Percentiles rank a stretch among this genome's conserved stretches.
Evolutionary conservation across 192 early-diverging fungal species (phyloP).

Genomic region (Entomortierella parvispora): DNA sequence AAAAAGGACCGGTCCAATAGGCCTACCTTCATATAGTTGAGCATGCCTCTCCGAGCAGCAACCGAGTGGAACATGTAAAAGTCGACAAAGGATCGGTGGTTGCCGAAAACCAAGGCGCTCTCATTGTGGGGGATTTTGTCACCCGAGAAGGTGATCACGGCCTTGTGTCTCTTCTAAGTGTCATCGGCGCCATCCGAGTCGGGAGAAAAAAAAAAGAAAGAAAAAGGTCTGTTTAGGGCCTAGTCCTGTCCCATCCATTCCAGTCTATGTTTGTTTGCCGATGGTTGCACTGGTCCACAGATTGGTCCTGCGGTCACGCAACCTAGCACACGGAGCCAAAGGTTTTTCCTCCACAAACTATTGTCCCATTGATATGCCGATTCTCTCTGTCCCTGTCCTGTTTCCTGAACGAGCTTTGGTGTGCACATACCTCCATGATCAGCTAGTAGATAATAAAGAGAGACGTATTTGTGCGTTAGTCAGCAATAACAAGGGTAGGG

Average conservation of each 20-base stretch:
- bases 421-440: slow-evolving; percentile 48
- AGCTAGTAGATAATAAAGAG: slow-evolving; percentile 4
- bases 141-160: slow-evolving; percentile 67
- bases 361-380: too few relatives aligned
- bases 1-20: too few relatives aligned
- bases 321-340: too few relatives aligned
- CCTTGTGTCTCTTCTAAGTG: slow-evolving; percentile 53
- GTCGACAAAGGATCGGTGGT: slow-evolving; percentile 65
- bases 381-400: too few relatives aligned
- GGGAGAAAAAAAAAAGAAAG: slow-evolving; percentile 12
- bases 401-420: too few relatives aligned
- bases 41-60: slow-evolving; percentile 60
- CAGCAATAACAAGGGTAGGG: not conserved
- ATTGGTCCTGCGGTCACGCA: too few relatives aligned
- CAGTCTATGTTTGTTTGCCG: too few relatives aligned
- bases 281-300: too few relatives aligned
- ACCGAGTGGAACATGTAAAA: slow-evolving; percentile 68
- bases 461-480: not conserved
- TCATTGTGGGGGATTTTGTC: slow-evolving; percentile 58
- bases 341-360: too few relatives aligned
- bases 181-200: not conserved
- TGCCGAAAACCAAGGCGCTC: slow-evolving; percentile 64
- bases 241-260: too few relatives aligned
- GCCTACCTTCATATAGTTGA: slow-evolving; percentile 61
- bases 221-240: not conserved